Base-by-base conservation (phyloP, 1,139 yeast species). In the Starmera stellimalicola region DNA sequence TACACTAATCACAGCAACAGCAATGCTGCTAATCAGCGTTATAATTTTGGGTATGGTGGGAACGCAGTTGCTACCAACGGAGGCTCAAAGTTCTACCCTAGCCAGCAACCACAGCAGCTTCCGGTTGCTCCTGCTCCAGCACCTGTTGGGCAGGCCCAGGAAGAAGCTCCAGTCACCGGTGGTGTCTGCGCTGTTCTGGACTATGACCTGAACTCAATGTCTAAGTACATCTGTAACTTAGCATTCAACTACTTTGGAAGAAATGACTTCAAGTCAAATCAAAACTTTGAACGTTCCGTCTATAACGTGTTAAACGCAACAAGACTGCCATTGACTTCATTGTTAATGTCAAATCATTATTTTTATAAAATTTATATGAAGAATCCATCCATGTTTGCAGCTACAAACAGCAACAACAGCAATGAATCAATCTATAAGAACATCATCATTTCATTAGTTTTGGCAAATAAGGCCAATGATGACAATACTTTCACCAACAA, bases 401-500 rank as follows among this genome's bases (percentile, higher is more conserved):
- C 54, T 16, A 49, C 49, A 29, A 48, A 53, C 26, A 68, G 53
- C 45, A 57, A 52, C 38, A 22, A 22, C 12, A n/a, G n/a, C n/a
- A n/a, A n/a, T n/a, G n/a, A n/a, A n/a, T 69, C 67, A 18, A 70
- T 79, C 37, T 83, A 80, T 48, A 68, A 73, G 43, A 68, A 73
- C 50, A 63, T 85, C 36, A 77, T 81, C 31, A 69, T 81, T 20
- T 70, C 94, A 2, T 67, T 91, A 31, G 72, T 91, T 27, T 65
- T 91, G 42, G 94, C 96, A 30, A 91, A 91, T 63, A 91, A 91
- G 60, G 84, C 87, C 56, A 87, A 88, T 54, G 97, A 91, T 57
- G 98, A 91, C 62, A 87, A 88, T 60, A 91, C 97, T 18, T 91
- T 91, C 52, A 87, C 95, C 40, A 91, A 88, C 61, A 77, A 77